These are phyloP conservation scores for Fusarium sp. DNA, from an alignment of 2,329 filamentous ascomycete genomes.

Conservation along the genomic window DNA sequence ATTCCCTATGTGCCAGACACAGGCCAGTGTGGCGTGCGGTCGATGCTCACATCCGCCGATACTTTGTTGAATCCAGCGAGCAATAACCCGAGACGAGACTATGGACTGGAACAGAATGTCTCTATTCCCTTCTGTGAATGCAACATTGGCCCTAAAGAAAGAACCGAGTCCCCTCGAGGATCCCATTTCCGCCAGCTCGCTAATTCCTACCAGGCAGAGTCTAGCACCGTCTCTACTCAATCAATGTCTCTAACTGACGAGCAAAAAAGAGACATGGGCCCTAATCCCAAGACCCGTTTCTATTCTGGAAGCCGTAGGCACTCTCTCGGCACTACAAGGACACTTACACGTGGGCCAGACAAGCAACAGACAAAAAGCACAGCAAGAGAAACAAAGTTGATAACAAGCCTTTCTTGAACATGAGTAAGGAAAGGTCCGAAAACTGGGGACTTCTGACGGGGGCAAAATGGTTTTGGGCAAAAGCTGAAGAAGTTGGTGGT, in stretches of 20 bases:
- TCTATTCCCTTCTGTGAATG: constrained; percentile 1
- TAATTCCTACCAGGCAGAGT: constrained; percentile 7
- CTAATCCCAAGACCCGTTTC: background rate
- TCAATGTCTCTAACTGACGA: background rate
- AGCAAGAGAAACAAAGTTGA: constrained; percentile 9
- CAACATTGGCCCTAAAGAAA: background rate
- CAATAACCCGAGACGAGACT: constrained; percentile 11
- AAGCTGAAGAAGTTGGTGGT: background rate
- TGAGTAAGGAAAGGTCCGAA: constrained; percentile 29
- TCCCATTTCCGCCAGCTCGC: constrained; percentile 7
- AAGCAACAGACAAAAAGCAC: background rate
- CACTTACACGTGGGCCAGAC: constrained; percentile 12
- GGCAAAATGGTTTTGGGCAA: background rate
- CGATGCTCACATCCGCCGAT: background rate
- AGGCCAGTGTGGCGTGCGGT: background rate
- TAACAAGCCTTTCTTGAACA: constrained; percentile 6
- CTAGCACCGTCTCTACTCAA: background rate
- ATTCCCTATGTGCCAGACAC: constrained; percentile 3
- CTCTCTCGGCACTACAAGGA: background rate
- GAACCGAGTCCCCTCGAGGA: constrained; percentile 5
- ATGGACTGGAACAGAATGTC: background rate
- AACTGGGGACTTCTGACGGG: constrained; percentile 22
- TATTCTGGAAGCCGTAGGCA: background rate
- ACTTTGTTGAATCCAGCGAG: constrained; percentile 1
- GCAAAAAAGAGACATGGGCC: background rate